phyloP scores from a whole-genome alignment of 108 stramenopile genomes.

The Skeletonema potamos region DNA sequence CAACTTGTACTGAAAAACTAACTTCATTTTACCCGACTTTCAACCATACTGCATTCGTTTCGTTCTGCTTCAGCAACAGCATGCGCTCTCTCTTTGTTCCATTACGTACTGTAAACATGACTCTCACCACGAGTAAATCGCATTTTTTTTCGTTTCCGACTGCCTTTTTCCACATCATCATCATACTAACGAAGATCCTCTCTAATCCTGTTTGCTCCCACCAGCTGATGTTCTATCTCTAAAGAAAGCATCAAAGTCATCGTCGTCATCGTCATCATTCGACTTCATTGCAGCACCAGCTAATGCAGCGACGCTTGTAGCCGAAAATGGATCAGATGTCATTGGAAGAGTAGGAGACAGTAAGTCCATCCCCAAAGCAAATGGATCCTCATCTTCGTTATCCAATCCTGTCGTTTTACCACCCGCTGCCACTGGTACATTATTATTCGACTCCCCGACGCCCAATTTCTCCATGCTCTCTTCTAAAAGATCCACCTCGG shows the following conservation, averaged over 20 bases:
- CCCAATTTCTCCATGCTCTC: constrained; percentile 15
- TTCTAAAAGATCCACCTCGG: not conserved
- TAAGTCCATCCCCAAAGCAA: constrained; percentile 20
- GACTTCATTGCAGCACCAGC: not conserved
- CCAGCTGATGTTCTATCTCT: constrained; percentile 45
- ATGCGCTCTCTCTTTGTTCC: no score
- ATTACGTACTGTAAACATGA: no score
- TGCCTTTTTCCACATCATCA: no score
- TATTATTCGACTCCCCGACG: not conserved
- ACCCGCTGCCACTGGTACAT: not conserved
- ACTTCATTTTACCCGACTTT: not conserved
- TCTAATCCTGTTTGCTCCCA: constrained; percentile 17
- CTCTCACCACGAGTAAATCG: no score
- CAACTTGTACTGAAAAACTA: not conserved
- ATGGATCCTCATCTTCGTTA: constrained; percentile 20
- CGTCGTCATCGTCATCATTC: constrained; percentile 22
- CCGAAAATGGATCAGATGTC: constrained; percentile 17
- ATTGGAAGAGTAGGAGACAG: constrained; percentile 27
- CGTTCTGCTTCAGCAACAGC: no score
- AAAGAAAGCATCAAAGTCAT: constrained; percentile 52
- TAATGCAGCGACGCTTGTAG: not conserved
- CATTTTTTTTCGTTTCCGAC: no score
- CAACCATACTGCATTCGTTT: no score
- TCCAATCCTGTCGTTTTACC: constrained; percentile 27
- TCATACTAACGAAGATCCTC: no score